phyloP scores from a whole-genome alignment of 78 protist species.

The Polysphondylium violaceum region DNA sequence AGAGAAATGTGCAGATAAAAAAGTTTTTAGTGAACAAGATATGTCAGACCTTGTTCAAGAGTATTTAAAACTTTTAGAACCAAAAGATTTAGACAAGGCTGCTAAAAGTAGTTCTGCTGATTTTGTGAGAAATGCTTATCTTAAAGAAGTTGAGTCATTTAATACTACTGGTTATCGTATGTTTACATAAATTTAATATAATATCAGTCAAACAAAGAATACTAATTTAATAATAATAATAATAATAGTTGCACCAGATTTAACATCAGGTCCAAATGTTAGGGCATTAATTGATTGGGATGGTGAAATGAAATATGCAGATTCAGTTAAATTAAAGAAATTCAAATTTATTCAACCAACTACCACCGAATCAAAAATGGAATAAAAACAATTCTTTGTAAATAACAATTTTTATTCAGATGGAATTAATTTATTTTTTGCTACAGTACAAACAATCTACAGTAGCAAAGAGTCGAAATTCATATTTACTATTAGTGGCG shows the following conservation, averaged over 20 bases:
- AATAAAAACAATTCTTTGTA: background rate
- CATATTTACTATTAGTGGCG: too few species aligned
- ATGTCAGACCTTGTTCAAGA: constrained; percentile 28
- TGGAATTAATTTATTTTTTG: too few species aligned
- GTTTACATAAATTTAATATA: too few species aligned
- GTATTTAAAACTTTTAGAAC: constrained; percentile 1
- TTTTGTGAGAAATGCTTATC: background rate
- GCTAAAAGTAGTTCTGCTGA: background rate
- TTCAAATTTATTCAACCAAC: constrained; percentile 39
- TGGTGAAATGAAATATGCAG: constrained; percentile 30
- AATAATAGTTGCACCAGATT: constrained; percentile 41
- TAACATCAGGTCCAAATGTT: constrained; percentile 15
- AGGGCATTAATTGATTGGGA: constrained; percentile 47
- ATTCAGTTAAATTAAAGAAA: constrained; percentile 20
- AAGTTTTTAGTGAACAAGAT: constrained; percentile 9
- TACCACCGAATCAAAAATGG: constrained; percentile 10
- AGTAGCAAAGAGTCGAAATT: too few species aligned
- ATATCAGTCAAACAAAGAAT: too few species aligned
- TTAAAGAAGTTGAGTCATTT: constrained; percentile 11
- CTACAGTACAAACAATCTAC: too few species aligned
- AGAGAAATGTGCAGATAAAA: constrained; percentile 9
- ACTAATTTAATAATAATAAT: too few species aligned
- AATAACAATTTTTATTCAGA: too few species aligned
- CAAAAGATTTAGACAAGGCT: background rate
- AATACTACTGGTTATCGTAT: constrained; percentile 40